Evolutionary conservation across 805 yeast genomes (phyloP), one percentile per base, ranked within the genome.

Genomic region (Candida coleopterorum): DNA sequence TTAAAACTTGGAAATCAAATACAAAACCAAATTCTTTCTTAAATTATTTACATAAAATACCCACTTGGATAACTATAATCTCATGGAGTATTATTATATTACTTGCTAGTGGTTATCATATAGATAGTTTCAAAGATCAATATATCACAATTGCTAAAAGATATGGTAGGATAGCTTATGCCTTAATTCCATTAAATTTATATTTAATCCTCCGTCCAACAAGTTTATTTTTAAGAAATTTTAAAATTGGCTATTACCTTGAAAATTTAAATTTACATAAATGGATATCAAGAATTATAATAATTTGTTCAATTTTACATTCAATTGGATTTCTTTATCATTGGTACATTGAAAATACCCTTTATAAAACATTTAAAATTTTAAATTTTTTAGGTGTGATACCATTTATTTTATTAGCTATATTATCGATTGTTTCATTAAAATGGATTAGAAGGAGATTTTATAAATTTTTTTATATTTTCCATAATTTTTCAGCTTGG

Each of bases 281-380:
- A 48, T 82, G 90, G 89, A 45, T 81, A 1, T 79, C 88, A 4
- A 61, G 90, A 40, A 25, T 78, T 2, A 70, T 81, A 16, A 50
- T 78, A 1, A 41, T 66, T 0, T 51, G 71, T 22, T 69, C 71
- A 0, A 29, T 69, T 0, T 32, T 70, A 3, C 94, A 84, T 48
- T 63, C 77, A 0, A 31, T 75, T 11, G 79, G 78, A 1, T 84
- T 64, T 49, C 23, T 72, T 4, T 50, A 59, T 8, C 62, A 65
- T 39, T 83, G 83, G 86, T 30, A 49, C 2, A 21, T 49, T 0
- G 63, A 60, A 4, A 66, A 67, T 1, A 45, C 60, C 0, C 47
- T 64, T 2, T 38, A 51, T 9, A 20, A 14, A 9, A 66, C 75
- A 36, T 55, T 66, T 20, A 48, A 54, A 27, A 21, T 58, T 3